phyloP scores from a whole-genome alignment of 768 basidiomycete species.

The Rhizopogon vinicolor region DNA sequence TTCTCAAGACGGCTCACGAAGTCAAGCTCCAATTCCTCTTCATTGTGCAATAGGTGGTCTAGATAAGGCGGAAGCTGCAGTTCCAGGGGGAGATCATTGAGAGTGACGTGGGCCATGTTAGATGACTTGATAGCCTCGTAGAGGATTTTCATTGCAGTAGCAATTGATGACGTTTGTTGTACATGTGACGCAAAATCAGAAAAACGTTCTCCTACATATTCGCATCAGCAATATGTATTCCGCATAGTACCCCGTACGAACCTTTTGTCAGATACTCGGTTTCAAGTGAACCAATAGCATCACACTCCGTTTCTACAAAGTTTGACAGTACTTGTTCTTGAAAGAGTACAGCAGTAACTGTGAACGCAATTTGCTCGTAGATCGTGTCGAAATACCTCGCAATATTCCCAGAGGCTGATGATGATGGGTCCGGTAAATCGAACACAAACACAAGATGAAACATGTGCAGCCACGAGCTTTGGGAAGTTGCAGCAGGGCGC shows the following conservation, averaged over 20 bases:
- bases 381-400: conserved; percentile 80
- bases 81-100: conserved; percentile 78
- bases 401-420: conserved; percentile 72
- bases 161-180: conserved; percentile 64
- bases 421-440: conserved; percentile 88
- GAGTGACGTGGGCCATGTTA: conserved; percentile 70
- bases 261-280: conserved; percentile 69
- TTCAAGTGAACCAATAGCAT: conserved; percentile 60
- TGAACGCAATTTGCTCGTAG: conserved; percentile 87
- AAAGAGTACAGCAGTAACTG: conserved; percentile 86
- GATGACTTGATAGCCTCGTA: conserved; percentile 77
- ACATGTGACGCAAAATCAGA: conserved; percentile 52
- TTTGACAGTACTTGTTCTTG: conserved; percentile 85
- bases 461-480: conserved; percentile 56
- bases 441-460: conserved; percentile 88
- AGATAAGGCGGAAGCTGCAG: conserved; percentile 83
- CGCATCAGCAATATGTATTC: conserved; percentile 6
- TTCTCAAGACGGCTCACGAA: conserved; percentile 47
- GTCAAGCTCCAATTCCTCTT: conserved; percentile 55
- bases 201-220: conserved; percentile 51
- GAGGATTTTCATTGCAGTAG: conserved; percentile 72
- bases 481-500: conserved; percentile 16
- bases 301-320: conserved; percentile 83
- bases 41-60: conserved; percentile 63
- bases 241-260: conserved; percentile 33